Percentiles rank a stretch among this genome's conserved stretches.
phyloP scores from a whole-genome alignment of 2,329 filamentous ascomycete genomes.

The Lachnellula occidentalis region DNA sequence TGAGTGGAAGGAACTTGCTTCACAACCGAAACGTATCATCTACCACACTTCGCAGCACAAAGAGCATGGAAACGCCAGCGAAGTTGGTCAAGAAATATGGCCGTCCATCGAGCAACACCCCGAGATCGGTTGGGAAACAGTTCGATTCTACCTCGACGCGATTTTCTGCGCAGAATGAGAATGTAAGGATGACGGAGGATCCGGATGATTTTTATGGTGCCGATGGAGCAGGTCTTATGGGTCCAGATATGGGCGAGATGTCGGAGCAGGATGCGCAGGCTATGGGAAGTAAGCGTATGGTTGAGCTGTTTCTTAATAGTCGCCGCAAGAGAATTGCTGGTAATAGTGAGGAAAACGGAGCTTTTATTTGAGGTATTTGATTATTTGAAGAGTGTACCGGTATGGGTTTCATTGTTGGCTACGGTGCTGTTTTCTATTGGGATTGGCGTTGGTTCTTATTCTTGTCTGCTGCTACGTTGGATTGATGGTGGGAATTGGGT shows the following conservation, averaged over 20 bases:
- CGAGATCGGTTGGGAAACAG: constrained; percentile 27
- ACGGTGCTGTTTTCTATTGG: too few relatives aligned
- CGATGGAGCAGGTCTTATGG: constrained; percentile 16
- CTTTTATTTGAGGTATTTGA: constrained; percentile 7
- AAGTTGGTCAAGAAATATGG: constrained; percentile 23
- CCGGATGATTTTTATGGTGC: constrained; percentile 18
- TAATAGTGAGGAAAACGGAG: constrained; percentile 33
- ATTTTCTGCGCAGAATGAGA: constrained; percentile 1
- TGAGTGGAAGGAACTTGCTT: constrained; percentile 18
- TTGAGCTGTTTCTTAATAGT: constrained; percentile 48
- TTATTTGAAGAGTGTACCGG: too few relatives aligned
- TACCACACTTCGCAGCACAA: constrained; percentile 21
- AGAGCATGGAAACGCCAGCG: constrained; percentile 22
- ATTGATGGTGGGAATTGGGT: too few relatives aligned
- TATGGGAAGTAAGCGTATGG: constrained; percentile 46
- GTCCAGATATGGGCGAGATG: constrained; percentile 9
- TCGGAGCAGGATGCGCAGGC: constrained; percentile 30
- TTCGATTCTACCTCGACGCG: constrained; percentile 24
- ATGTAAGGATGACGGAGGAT: neutral
- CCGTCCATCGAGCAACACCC: constrained; percentile 8
- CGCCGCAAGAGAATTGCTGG: constrained; percentile 39
- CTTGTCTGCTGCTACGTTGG: too few relatives aligned
- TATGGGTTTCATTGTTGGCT: too few relatives aligned
- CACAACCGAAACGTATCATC: constrained; percentile 23
- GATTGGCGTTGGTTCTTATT: too few relatives aligned